Conservation (phyloP, 2,329 filamentous ascomycete genomes). For the Ascochyta lentis region DNA sequence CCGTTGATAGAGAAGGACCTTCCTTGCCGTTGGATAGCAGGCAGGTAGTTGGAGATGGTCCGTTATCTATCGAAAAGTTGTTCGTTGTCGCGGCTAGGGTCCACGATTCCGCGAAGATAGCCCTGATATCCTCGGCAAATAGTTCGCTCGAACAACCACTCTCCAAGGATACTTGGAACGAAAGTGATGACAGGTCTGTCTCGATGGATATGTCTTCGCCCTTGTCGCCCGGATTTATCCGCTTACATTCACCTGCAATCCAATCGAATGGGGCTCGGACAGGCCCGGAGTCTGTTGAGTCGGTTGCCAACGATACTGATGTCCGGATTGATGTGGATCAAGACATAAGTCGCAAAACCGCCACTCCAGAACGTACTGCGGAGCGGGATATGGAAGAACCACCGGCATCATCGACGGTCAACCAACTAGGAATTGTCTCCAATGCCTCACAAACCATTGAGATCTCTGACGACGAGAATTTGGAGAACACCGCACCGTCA, state of each 20-base stretch:
- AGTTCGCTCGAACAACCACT: neutral
- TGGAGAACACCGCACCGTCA: too few species aligned
- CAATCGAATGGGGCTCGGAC: neutral
- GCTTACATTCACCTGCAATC: neutral
- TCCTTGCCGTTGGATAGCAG: too few species aligned
- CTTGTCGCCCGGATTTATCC: neutral
- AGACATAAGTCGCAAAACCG: neutral
- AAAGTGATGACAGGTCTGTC: neutral
- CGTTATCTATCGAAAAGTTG: too few species aligned
- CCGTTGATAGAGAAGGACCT: too few species aligned
- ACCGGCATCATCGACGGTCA: neutral
- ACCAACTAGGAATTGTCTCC: too few species aligned
- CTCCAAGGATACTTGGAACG: neutral
- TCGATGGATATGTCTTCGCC: neutral
- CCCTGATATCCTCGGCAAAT: too few species aligned
- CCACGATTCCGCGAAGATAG: neutral
- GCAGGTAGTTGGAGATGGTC: too few species aligned
- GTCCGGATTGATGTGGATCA: neutral
- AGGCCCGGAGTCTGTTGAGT: neutral
- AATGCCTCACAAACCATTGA: neutral
- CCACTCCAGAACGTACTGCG: neutral
- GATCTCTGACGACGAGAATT: neutral
- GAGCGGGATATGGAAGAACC: neutral
- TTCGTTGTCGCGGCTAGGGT: neutral
- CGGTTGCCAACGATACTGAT: neutral